phyloP scores from a whole-genome alignment of 2,329 filamentous ascomycete genomes.

The Anthostomella pinea region DNA sequence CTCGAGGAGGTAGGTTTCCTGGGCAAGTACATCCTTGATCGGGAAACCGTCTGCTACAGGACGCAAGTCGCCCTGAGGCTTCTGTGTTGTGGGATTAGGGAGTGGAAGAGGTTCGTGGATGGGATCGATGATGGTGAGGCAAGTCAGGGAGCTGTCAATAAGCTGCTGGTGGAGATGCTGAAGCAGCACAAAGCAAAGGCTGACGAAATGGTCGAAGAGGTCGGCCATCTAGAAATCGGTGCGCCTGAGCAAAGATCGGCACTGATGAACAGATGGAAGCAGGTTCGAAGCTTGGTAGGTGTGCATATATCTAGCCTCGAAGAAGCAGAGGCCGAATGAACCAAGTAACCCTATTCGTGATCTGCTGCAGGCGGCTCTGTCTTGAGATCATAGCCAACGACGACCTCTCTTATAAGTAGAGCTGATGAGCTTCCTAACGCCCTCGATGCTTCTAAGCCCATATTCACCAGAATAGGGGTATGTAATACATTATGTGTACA shows the following conservation, averaged over 20 bases:
- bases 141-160: conserved; percentile 39
- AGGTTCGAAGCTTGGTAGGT: conserved; percentile 39
- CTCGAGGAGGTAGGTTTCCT: conserved; percentile 48
- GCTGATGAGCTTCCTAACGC: not conserved
- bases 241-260: conserved; percentile 36
- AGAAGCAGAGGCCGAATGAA: conserved; percentile 4
- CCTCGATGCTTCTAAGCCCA: not conserved
- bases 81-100: conserved; percentile 34
- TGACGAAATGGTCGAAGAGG: conserved; percentile 27
- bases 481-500: not conserved
- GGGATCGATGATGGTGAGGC: conserved; percentile 44
- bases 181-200: conserved; percentile 35
- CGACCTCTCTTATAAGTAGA: too few species aligned
- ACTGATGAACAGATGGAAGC: conserved; percentile 41
- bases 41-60: conserved; percentile 49
- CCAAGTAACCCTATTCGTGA: too few species aligned
- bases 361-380: too few species aligned
- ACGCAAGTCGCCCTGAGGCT: conserved; percentile 52
- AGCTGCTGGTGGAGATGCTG: conserved; percentile 38
- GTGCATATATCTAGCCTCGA: conserved; percentile 34
- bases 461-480: too few species aligned
- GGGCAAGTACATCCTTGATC: conserved; percentile 51
- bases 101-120: conserved; percentile 48
- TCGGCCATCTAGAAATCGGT: conserved; percentile 27
- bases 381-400: too few species aligned